These are phyloP conservation scores for Phialemonium atrogriseum DNA, from an alignment of 2,329 filamentous ascomycete genomes.

Conservation along the genomic window DNA sequence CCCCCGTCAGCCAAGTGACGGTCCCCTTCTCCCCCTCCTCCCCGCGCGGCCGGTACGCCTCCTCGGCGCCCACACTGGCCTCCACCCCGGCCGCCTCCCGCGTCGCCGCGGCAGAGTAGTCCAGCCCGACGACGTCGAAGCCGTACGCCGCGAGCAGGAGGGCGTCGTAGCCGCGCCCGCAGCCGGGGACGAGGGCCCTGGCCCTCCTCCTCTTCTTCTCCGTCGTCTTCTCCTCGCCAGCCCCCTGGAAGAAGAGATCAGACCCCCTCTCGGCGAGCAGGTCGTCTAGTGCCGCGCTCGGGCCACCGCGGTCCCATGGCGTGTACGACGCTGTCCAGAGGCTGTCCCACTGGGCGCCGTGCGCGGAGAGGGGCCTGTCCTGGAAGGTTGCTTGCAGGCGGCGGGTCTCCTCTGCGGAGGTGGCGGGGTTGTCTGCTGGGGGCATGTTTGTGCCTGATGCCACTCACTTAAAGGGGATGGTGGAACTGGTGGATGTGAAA, in stretches of 20 bases:
- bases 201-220: conserved; percentile 18
- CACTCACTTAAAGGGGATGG: no score
- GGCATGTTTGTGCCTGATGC: no score
- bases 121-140: conserved; percentile 70
- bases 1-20: conserved; percentile 49
- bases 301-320: conserved; percentile 49
- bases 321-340: conserved; percentile 36
- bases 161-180: conserved; percentile 75
- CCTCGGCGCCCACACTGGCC: conserved; percentile 21
- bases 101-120: conserved; percentile 46
- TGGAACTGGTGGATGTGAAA: no score
- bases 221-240: conserved; percentile 8
- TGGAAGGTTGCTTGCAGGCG: conserved; percentile 2
- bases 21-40: conserved; percentile 36
- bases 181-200: conserved; percentile 68
- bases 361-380: not conserved
- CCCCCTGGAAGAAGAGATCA: conserved; percentile 32
- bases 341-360: conserved; percentile 32
- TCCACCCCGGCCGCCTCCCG: conserved; percentile 37
- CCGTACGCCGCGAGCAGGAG: conserved; percentile 65
- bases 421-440: not conserved
- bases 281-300: conserved; percentile 46
- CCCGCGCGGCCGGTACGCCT: conserved; percentile 29
- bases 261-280: conserved; percentile 36
- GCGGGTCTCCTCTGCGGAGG: not conserved